Evolutionary conservation across 140 eudicot species (phyloP).

Genomic region (Flaveria floridana): DNA sequence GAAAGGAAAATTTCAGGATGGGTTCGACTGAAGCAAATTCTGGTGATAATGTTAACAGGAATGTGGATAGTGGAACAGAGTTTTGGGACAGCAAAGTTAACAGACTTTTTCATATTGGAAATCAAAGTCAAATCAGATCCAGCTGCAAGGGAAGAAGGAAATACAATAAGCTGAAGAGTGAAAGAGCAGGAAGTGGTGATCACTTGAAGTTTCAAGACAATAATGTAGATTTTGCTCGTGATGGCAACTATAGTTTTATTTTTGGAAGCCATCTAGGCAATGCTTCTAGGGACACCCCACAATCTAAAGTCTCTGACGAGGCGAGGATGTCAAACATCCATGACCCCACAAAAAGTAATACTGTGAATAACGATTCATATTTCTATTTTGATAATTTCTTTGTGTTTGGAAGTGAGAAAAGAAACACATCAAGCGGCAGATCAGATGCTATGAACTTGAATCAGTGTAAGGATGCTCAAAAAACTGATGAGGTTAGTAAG

Average conservation of each 20-base stretch:
- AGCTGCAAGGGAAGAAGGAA: slow-evolving; percentile 33
- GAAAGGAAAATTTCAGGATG: slow-evolving; percentile 6
- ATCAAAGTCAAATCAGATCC: slow-evolving; percentile 18
- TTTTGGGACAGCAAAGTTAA: slow-evolving; percentile 28
- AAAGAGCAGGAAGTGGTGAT: slow-evolving; percentile 31
- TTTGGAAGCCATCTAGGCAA: slow-evolving; percentile 33
- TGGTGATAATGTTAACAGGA: slow-evolving; percentile 24
- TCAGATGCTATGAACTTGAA: slow-evolving; percentile 15
- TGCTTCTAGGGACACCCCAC: slow-evolving; percentile 25
- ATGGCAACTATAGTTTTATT: slow-evolving; percentile 26
- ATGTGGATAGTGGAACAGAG: slow-evolving; percentile 19
- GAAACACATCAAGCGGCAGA: slow-evolving; percentile 23
- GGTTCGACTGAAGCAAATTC: not conserved
- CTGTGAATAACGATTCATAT: slow-evolving; percentile 30
- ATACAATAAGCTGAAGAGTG: slow-evolving; percentile 23
- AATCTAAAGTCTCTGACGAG: slow-evolving; percentile 42
- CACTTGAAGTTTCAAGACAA: slow-evolving; percentile 24
- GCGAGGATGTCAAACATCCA: slow-evolving; percentile 49
- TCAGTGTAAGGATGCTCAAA: slow-evolving; percentile 18
- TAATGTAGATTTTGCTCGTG: slow-evolving; percentile 17
- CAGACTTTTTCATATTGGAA: slow-evolving; percentile 43
- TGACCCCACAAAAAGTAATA: slow-evolving; percentile 30
- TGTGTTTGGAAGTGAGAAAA: slow-evolving; percentile 48
- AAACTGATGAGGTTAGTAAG: slow-evolving; percentile 25
- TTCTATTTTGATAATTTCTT: slow-evolving; percentile 25